Base-by-base conservation (phyloP, 176 grass and related monocot genomes). In the Triticum monococcum region DNA sequence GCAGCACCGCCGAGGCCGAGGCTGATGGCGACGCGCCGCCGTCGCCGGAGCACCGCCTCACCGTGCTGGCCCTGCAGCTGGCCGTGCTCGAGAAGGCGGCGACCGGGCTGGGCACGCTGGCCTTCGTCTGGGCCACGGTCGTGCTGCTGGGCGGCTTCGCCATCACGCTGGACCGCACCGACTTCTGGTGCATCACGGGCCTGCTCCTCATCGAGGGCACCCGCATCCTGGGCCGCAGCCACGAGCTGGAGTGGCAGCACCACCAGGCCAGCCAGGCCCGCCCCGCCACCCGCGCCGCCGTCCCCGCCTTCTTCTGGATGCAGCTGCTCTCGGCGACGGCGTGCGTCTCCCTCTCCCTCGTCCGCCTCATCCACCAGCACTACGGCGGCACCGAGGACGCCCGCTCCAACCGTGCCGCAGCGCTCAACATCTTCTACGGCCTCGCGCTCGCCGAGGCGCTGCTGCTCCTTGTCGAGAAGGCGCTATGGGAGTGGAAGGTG, bases 211-310 rank as follows among this genome's bases (percentile, higher is more conserved):
- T 87, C 35, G 93, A 90, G 65, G 90, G 90, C 8, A 43, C 86
- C 32, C 64, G 90, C n/a, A 88, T 92, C 62, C 83, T 88, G 36
- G 89, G 77, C 78, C 85, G 93, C 64, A 95, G 93, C 79, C 93
- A 92, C 48, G 93, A 92, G 90, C 90, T 95, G 36, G 88, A 90
- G 88, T 95, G 93, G 93, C 93, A 95, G 86, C 90, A 95, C 65
- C 82, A 80, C 37, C 40, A 89, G 78, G 80, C 84, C 48, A 52
- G 91, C 84, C 69, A 40, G 17, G 52, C 52, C 52, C 52, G 52
- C 17, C 71, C 89, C 82, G 66, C 91, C 5, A 79, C 91, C 6
- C 88, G 50, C 48, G 85, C 87, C 79, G 64, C 31, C 72, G 89
- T 87, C 33, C 63, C 76, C 5, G 35, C 87, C 46, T 89, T 93